These are phyloP conservation scores for Trifolium repens DNA, from an alignment of 306 rosid genomes.

Conservation along the genomic window DNA sequence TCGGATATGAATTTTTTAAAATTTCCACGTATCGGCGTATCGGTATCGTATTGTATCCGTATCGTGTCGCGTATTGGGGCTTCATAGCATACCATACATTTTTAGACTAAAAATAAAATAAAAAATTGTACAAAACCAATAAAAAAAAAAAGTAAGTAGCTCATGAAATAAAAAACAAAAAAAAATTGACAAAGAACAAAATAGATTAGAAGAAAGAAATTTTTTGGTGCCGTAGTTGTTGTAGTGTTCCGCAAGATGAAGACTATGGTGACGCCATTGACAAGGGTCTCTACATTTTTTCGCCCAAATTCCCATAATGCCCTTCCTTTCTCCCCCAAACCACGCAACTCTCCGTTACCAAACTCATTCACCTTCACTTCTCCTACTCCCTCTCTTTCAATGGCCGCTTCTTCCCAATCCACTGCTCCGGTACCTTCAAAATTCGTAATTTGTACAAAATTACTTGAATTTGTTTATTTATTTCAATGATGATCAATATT, in stretches of 20 bases:
- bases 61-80: too few species aligned
- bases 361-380: conserved; percentile 40
- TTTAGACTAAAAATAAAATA: too few species aligned
- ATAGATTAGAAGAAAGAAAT: too few species aligned
- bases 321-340: conserved; percentile 40
- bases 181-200: too few species aligned
- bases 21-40: too few species aligned
- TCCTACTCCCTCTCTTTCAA: conserved; percentile 49
- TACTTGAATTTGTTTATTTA: not conserved
- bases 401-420: conserved; percentile 77
- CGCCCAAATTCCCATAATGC: conserved; percentile 48
- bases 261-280: conserved; percentile 59
- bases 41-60: too few species aligned
- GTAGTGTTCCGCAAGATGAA: conserved; percentile 47
- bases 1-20: too few species aligned
- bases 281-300: conserved; percentile 44
- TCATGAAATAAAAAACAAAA: too few species aligned
- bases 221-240: conserved; percentile 17
- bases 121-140: too few species aligned
- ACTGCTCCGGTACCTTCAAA: conserved; percentile 62
- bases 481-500: conserved; percentile 16
- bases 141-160: too few species aligned
- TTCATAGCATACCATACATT: too few species aligned
- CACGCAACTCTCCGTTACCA: conserved; percentile 45
- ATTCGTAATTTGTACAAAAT: too few species aligned